Conservation (phyloP, 345 rosid genomes). For the Hypericum androsaemum region DNA sequence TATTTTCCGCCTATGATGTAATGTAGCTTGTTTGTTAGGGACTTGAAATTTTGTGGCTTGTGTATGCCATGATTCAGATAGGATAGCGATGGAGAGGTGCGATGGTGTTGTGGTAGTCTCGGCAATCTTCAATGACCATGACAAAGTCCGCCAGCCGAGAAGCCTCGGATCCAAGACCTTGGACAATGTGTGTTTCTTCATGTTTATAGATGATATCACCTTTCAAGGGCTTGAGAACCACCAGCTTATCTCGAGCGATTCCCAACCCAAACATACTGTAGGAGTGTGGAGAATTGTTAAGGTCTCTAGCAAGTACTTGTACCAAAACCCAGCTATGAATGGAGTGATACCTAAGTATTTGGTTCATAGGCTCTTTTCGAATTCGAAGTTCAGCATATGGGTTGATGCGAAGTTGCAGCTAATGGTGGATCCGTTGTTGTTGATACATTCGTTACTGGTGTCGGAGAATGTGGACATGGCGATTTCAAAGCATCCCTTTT, state of each 20-base stretch:
- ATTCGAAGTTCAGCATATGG: conserved; percentile 81
- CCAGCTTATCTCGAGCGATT: conserved; percentile 26
- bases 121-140: conserved; percentile 84
- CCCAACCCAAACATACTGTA: conserved; percentile 15
- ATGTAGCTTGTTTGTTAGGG: not conserved
- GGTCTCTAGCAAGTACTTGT: conserved; percentile 30
- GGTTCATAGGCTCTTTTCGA: conserved; percentile 72
- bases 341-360: conserved; percentile 80
- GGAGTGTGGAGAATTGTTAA: conserved; percentile 69
- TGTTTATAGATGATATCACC: conserved; percentile 72
- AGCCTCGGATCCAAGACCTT: conserved; percentile 67
- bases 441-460: conserved; percentile 61
- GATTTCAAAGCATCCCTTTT: conserved; percentile 64
- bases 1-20: not conserved
- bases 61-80: conserved; percentile 34
- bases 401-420: conserved; percentile 81
- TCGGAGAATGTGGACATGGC: conserved; percentile 56
- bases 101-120: conserved; percentile 63
- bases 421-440: conserved; percentile 62
- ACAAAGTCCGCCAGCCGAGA: conserved; percentile 75
- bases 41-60: not conserved
- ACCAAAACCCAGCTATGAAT: conserved; percentile 74
- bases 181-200: conserved; percentile 59
- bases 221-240: conserved; percentile 35
- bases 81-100: conserved; percentile 69